phyloP scores from a whole-genome alignment of 331 rosid species.

The Erythrophleum ivorense region DNA sequence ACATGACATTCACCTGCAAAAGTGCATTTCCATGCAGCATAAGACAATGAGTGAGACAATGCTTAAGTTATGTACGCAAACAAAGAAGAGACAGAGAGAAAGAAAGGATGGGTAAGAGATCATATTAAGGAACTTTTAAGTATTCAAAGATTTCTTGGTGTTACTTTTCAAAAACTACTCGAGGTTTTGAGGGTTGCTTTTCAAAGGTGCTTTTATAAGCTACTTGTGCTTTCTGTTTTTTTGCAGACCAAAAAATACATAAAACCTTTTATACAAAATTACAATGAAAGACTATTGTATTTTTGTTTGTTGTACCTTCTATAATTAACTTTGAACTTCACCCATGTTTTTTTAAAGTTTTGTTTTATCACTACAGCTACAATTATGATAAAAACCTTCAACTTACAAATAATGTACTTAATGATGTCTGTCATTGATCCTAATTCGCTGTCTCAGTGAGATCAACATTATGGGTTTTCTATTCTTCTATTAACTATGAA shows the following conservation, averaged over 20 bases:
- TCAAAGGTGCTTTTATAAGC: not conserved
- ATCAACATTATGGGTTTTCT: not conserved
- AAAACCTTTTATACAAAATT: not conserved
- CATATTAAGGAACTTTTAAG: not conserved
- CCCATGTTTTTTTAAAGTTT: not conserved
- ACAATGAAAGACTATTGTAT: not conserved
- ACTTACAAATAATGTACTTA: not conserved
- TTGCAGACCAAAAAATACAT: not conserved
- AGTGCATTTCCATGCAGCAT: constrained; percentile 38
- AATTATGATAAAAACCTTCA: constrained; percentile 2
- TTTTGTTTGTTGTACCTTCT: not conserved
- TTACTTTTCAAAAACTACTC: not conserved
- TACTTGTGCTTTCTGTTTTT: not conserved
- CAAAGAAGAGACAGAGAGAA: constrained; percentile 2
- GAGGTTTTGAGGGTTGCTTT: not conserved
- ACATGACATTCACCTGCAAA: constrained; percentile 81
- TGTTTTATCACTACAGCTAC: not conserved
- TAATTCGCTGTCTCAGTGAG: not conserved
- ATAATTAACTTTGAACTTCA: not conserved
- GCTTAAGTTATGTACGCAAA: constrained; percentile 20
- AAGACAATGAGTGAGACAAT: constrained; percentile 17
- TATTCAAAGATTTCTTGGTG: not conserved
- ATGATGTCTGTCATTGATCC: not conserved
- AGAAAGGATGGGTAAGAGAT: constrained; percentile 7
- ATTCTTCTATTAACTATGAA: not conserved